Conservation (phyloP, 2,329 filamentous ascomycete species). For the Metarhizium anisopliae region DNA sequence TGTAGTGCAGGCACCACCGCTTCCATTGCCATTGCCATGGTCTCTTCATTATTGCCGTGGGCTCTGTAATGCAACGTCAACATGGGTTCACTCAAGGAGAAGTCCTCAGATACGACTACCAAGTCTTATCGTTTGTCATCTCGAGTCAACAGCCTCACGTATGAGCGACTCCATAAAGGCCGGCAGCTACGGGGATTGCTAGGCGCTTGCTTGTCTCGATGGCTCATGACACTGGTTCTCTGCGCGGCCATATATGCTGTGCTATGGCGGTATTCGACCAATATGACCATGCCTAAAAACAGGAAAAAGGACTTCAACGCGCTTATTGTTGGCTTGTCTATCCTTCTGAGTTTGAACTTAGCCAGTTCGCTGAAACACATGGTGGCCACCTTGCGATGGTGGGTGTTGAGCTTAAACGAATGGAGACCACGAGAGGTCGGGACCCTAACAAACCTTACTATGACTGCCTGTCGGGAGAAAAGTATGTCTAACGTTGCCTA, state of each 20-base stretch:
- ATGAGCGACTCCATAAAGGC: constrained; percentile 11
- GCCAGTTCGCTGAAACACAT: constrained; percentile 33
- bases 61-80: background rate
- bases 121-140: background rate
- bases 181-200: constrained; percentile 13
- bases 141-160: constrained; percentile 11
- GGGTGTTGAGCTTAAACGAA: constrained; percentile 28
- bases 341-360: constrained; percentile 32
- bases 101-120: background rate
- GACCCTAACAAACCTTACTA: background rate
- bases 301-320: constrained; percentile 34
- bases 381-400: constrained; percentile 36
- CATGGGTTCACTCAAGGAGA: constrained; percentile 1
- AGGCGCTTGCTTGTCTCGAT: constrained; percentile 12
- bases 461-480: no score
- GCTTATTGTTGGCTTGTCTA: constrained; percentile 33
- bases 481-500: background rate
- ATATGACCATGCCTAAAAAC: constrained; percentile 19
- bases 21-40: background rate
- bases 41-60: background rate
- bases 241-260: constrained; percentile 19
- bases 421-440: constrained; percentile 30
- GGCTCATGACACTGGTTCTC: constrained; percentile 20
- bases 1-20: background rate
- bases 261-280: constrained; percentile 18